Base-by-base conservation (phyloP, 2,329 filamentous ascomycete species). In the Fusarium sterilihyphosum region DNA sequence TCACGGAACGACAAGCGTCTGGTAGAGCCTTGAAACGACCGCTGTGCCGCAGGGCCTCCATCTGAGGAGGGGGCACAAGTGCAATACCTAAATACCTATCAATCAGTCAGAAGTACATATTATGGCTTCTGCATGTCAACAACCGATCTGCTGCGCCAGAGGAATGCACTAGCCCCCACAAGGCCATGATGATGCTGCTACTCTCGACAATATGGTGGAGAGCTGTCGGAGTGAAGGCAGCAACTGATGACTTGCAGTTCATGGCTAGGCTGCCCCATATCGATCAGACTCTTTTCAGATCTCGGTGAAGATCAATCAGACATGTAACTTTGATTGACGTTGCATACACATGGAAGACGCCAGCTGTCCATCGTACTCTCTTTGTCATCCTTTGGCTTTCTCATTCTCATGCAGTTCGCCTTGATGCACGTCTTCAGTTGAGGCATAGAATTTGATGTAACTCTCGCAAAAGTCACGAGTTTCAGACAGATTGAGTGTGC, bases 291-390 rank as follows among this genome's bases (percentile, higher is more conserved):
- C 35, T 65, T 60, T 58, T 54, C 31, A 70, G 53, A 59, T 63
- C 73, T 65, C 58, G 57, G 71, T 72, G 62, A 73, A 61, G 59
- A 49, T 56, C 43, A 53, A 58, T 50, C 52, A 61, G 53, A 57
- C 47, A 73, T 58, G 60, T 61, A 66, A 63, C 41, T 61, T 67
- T 43, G 33, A 33, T 37, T 43, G 40, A 40, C 52, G 46, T 70
- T 54, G 61, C 63, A 61, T 70, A 53, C 37, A 44, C 31, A 65
- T 57, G 56, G 70, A 65, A 74, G 73, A 70, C 60, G 70, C 67
- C 75, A 78, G 75, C 49, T 78, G 71, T 79, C 60, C 62, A 47
- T 60, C 60, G 53, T 71, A 65, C 65, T 73, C 71, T 70, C 64
- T 73, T 61, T 58, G 56, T 64, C 63, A 53, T 70, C 44, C 72